These are phyloP conservation scores for Arthroderma sp. DNA, from an alignment of 2,329 filamentous ascomycete species.

Conservation along the genomic window DNA sequence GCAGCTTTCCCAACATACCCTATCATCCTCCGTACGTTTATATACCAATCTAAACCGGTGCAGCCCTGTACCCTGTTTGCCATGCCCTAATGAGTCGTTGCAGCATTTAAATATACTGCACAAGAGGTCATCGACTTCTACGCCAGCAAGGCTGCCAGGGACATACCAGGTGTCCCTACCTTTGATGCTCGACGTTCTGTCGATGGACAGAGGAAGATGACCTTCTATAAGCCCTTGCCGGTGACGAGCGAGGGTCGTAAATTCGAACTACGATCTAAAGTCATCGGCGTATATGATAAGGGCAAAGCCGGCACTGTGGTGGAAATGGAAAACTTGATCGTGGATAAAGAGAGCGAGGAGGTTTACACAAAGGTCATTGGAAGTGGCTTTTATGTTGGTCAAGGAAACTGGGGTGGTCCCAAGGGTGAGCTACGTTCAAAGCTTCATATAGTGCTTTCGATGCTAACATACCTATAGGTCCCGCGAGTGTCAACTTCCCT, in stretches of 20 bases:
- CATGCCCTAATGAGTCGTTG: constrained; percentile 14
- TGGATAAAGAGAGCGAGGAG: constrained; percentile 57
- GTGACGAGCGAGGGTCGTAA: constrained; percentile 55
- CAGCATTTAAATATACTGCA: constrained; percentile 63
- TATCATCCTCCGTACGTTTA: constrained; percentile 56
- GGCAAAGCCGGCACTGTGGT: constrained; percentile 71
- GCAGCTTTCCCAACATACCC: constrained; percentile 81
- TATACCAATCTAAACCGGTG: background rate
- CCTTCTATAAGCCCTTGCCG: constrained; percentile 65
- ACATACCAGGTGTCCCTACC: constrained; percentile 64
- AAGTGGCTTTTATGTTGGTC: constrained; percentile 67
- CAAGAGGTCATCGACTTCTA: constrained; percentile 80
- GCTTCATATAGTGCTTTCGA: background rate
- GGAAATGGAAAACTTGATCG: constrained; percentile 64
- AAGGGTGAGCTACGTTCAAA: constrained; percentile 47
- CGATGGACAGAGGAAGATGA: constrained; percentile 71
- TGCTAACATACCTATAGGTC: constrained; percentile 28
- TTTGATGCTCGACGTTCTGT: constrained; percentile 65
- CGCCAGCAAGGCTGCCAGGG: constrained; percentile 50
- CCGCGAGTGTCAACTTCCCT: constrained; percentile 64
- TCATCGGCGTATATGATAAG: constrained; percentile 82
- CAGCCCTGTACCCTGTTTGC: background rate
- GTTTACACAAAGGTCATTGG: constrained; percentile 58
- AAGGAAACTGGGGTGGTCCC: constrained; percentile 76
- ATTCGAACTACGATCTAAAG: constrained; percentile 66